Conservation (phyloP, 169 alveolate species). For the Plasmodium coatneyi region DNA sequence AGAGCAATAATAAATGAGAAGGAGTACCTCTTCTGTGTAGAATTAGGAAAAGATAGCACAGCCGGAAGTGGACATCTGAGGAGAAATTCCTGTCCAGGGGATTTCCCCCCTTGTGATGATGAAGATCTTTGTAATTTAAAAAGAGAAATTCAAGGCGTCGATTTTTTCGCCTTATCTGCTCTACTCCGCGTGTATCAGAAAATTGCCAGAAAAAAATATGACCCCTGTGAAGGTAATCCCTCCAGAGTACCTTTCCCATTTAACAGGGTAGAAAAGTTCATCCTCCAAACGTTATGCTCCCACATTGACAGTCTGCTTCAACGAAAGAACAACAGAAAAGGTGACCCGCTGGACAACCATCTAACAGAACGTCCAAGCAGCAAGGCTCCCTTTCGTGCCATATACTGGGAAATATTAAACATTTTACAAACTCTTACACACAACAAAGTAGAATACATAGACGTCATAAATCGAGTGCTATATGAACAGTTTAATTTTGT, state of each 20-base stretch:
- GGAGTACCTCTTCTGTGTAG: slow-evolving; percentile 12
- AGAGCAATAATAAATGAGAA: slow-evolving; percentile 14
- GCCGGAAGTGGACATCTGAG: background rate
- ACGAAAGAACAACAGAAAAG: background rate
- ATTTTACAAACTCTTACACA: slow-evolving; percentile 24
- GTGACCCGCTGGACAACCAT: background rate
- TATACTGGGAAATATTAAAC: slow-evolving; percentile 36
- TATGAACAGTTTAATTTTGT: background rate
- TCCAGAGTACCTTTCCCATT: background rate
- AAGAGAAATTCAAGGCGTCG: slow-evolving; percentile 10
- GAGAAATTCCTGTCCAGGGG: background rate
- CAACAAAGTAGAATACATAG: slow-evolving; percentile 9
- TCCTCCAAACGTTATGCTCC: slow-evolving; percentile 23
- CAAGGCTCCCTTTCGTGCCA: slow-evolving; percentile 10
- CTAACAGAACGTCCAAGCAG: background rate
- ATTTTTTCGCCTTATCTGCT: slow-evolving; percentile 16
- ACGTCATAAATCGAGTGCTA: slow-evolving; percentile 26
- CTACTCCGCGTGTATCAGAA: slow-evolving; percentile 15
- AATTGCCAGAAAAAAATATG: slow-evolving; percentile 5
- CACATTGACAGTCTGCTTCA: slow-evolving; percentile 8
- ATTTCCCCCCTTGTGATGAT: background rate
- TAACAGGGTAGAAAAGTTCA: background rate
- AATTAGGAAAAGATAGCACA: background rate
- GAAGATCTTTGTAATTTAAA: background rate
- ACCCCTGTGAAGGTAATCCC: background rate